Percentiles rank a stretch among this genome's conserved stretches.
Conservation (phyloP, 2,329 filamentous ascomycete genomes). For the Leptosphaerulina australis region DNA sequence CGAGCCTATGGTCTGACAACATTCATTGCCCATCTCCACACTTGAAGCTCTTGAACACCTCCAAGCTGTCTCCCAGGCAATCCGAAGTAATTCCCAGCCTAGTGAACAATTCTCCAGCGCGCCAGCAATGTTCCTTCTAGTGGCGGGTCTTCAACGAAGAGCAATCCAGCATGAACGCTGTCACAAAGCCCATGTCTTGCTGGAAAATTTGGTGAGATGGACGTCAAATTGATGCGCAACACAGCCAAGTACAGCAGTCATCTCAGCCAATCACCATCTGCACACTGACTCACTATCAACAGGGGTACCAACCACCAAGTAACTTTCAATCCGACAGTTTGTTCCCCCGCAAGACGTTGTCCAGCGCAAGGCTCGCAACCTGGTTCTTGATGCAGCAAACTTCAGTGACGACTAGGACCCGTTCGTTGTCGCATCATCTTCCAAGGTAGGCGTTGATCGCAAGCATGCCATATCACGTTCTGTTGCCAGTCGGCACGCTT, state of each 20-base stretch:
- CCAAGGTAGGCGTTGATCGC: constrained; percentile 14
- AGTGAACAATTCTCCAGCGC: no score
- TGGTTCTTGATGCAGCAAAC: not conserved
- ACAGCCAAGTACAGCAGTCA: not conserved
- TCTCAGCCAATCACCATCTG: not conserved
- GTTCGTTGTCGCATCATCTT: constrained; percentile 12
- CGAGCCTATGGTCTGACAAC: no score
- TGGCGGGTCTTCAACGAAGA: no score
- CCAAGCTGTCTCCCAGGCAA: no score
- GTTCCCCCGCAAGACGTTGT: constrained; percentile 2
- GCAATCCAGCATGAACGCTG: no score
- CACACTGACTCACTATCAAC: not conserved
- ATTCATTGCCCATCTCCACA: no score
- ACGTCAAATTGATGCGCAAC: no score
- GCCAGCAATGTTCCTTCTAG: no score
- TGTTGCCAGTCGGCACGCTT: constrained; percentile 13
- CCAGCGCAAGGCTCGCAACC: not conserved
- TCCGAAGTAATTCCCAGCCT: no score
- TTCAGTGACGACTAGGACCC: constrained; percentile 1
- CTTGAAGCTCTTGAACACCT: no score
- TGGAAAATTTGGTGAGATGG: not conserved
- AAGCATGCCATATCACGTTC: constrained; percentile 15
- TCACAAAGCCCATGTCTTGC: no score
- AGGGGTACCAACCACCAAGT: not conserved
- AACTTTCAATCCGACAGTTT: not conserved